phyloP scores from a whole-genome alignment of 169 alveolate genomes.

The Plasmodium berghei region DNA sequence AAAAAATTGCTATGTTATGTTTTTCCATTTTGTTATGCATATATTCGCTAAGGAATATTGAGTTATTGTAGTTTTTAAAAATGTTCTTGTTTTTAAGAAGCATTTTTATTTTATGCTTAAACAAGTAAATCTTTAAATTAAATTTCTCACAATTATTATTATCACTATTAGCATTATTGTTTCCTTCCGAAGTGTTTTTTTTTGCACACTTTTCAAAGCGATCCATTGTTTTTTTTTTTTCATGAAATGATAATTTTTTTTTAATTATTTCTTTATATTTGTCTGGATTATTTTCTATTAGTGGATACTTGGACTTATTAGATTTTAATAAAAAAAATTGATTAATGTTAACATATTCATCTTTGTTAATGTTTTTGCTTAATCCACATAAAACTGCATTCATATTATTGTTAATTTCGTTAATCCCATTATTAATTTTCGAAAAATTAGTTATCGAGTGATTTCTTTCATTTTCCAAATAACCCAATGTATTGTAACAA shows the following conservation, averaged over 20 bases:
- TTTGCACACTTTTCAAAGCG: no score
- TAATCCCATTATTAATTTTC: background rate
- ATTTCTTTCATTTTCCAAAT: constrained; percentile 34
- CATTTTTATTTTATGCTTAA: constrained; percentile 65
- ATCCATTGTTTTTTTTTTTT: no score
- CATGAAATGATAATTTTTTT: no score
- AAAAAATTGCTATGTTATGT: constrained; percentile 34
- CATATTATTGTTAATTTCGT: constrained; percentile 21
- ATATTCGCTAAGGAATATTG: constrained; percentile 44
- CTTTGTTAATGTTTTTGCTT: background rate
- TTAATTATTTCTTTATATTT: no score
- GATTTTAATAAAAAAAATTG: background rate
- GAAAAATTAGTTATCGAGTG: no score
- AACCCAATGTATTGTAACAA: constrained; percentile 39
- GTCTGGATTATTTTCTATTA: no score
- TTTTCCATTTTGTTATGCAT: constrained; percentile 45
- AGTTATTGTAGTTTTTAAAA: constrained; percentile 37
- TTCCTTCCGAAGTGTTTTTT: no score
- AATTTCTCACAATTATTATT: background rate
- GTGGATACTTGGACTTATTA: no score
- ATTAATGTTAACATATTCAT: constrained; percentile 8
- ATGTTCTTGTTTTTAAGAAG: constrained; percentile 25
- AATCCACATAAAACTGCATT: constrained; percentile 2
- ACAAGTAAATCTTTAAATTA: constrained; percentile 11
- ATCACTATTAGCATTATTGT: no score